Base-by-base conservation (phyloP, 179 eudicot species). In the Silene coronaria region DNA sequence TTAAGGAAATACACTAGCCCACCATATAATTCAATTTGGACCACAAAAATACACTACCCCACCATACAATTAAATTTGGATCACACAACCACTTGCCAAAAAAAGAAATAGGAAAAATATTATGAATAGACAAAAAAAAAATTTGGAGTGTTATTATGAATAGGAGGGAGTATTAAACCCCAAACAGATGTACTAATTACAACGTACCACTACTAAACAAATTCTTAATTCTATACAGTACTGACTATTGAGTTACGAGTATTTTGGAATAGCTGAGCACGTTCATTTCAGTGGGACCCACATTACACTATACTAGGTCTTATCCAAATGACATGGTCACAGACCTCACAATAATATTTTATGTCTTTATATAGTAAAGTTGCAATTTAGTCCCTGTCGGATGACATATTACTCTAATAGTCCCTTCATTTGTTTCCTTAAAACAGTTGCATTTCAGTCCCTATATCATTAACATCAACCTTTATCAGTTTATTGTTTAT, bases 271-370 rank as follows among this genome's bases (percentile, higher is more conserved):
- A 19, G 36, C 6, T 8, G 48, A 21, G 22, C 71, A 67, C 26
- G 71, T 67, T 34, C 71, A 30, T 67, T 34, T 7, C 51, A 17
- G 55, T 12, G 32, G 72, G 72, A 22, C 72, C 72, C 58, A 69
- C 72, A 5, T 10, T 9, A 0, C 23, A 8, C 38, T n/a, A 36
- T 4, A 17, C 21, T 7, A 69, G 57, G 16, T 42, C 72, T 69
- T 69, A 42, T 69, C 72, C 71, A 36, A 10, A n/a, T 22, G 27
- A 68, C 28, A 68, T 17, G 42, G 46, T 67, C 71, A 36, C 27
- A 2, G 51, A n/a, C n/a, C n/a, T n/a, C n/a, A n/a, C n/a, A n/a
- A n/a, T 17, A 19, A 17, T 7, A 32, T 67, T 62, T 67, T 42
- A 45, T 21, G 27, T 67, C 51, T 13, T n/a, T 66, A 28, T 30